Evolutionary conservation across 2,329 filamentous ascomycete species (phyloP).

Genomic region (Lecanicillium sp.): DNA sequence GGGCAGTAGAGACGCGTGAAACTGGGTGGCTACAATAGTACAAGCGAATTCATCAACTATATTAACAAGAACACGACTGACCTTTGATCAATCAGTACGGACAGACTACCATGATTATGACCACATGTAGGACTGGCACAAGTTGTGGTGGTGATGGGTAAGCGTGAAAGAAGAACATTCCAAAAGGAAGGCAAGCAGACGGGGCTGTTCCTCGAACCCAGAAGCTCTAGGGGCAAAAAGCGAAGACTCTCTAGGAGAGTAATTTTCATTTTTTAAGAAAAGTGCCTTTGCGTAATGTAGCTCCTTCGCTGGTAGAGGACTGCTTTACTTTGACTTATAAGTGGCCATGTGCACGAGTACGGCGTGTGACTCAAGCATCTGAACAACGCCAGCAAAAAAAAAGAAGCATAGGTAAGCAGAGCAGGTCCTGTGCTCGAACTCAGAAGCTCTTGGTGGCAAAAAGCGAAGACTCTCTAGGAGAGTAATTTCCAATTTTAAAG

Average conservation of each 20-base stretch:
- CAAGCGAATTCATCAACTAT: too few relatives aligned
- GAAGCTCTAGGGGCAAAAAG: neutral
- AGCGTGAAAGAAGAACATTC: neutral
- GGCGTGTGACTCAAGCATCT: neutral
- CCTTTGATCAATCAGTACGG: too few relatives aligned
- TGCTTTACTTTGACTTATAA: constrained; percentile 1
- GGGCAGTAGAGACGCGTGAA: too few relatives aligned
- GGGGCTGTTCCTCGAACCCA: neutral
- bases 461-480: neutral
- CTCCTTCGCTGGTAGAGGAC: neutral
- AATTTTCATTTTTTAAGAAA: neutral
- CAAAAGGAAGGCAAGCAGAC: neutral
- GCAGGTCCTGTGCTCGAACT: too few relatives aligned
- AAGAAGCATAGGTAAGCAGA: too few relatives aligned
- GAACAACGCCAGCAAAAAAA: neutral
- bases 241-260: neutral
- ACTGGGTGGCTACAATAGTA: too few relatives aligned
- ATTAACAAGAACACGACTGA: too few relatives aligned
- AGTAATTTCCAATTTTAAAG: neutral
- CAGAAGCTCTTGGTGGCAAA: neutral
- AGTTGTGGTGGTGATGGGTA: too few relatives aligned
- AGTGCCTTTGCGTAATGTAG: neutral
- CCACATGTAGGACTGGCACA: too few relatives aligned
- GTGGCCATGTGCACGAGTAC: neutral
- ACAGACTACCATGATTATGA: too few relatives aligned